Conservation (phyloP, 1,284 basidiomycete species). For the Sporisorium reilianum region DNA sequence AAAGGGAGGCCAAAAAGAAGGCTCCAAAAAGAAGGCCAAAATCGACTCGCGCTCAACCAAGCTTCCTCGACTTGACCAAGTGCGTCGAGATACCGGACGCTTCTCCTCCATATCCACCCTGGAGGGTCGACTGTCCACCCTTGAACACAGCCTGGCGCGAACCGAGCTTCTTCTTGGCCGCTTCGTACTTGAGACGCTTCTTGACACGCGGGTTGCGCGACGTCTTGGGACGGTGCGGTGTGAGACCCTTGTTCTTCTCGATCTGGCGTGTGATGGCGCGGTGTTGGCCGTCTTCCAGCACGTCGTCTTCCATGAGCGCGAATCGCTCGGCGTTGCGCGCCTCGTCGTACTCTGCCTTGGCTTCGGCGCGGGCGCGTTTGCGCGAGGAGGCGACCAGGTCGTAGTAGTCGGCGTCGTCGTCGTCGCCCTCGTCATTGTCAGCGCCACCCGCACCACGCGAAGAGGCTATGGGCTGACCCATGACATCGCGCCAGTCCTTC, state of each 20-base stretch:
- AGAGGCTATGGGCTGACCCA: constrained; percentile 47
- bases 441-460: constrained; percentile 20
- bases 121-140: constrained; percentile 63
- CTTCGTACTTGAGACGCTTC: constrained; percentile 67
- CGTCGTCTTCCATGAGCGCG: constrained; percentile 56
- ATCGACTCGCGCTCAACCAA: constrained; percentile 41
- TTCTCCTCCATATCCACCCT: constrained; percentile 67
- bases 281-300: constrained; percentile 62
- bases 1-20: constrained; percentile 13
- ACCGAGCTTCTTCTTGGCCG: constrained; percentile 67
- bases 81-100: constrained; percentile 65
- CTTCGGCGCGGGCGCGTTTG: constrained; percentile 50
- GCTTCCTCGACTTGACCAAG: constrained; percentile 66
- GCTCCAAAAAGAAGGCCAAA: constrained; percentile 11
- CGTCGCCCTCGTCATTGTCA: constrained; percentile 26
- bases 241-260: constrained; percentile 68
- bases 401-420: constrained; percentile 65
- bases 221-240: constrained; percentile 61
- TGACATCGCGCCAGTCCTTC: constrained; percentile 62
- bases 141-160: constrained; percentile 67
- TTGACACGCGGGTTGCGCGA: constrained; percentile 68
- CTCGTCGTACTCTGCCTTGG: constrained; percentile 65
- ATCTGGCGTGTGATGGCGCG: constrained; percentile 65
- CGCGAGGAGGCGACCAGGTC: constrained; percentile 59
- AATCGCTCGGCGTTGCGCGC: constrained; percentile 55